Evolutionary conservation across 2,329 filamentous ascomycete genomes (phyloP).

Genomic region (Pseudogymnoascus sp.): DNA sequence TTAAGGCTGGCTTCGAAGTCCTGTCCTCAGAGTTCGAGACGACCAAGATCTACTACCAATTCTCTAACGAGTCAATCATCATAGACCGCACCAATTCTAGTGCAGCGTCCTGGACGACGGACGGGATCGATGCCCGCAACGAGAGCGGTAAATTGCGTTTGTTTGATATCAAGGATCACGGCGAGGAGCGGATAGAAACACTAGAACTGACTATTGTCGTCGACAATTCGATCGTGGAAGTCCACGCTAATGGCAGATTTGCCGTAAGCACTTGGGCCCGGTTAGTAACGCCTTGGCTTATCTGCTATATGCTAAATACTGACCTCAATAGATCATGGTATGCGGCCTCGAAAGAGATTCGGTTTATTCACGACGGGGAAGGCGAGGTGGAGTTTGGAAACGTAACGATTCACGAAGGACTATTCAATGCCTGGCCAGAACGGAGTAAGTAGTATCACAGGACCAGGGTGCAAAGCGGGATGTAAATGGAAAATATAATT

Average conservation of each 20-base stretch:
- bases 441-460: slow-evolving; percentile 11
- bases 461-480: not conserved
- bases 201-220: slow-evolving; percentile 35
- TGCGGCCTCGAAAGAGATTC: slow-evolving; percentile 27
- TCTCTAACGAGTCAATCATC: slow-evolving; percentile 35
- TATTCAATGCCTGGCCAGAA: slow-evolving; percentile 33
- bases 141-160: not conserved
- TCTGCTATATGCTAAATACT: slow-evolving; percentile 14
- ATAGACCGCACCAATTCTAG: slow-evolving; percentile 35
- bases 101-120: slow-evolving; percentile 32
- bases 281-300: slow-evolving; percentile 23
- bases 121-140: slow-evolving; percentile 29
- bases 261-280: slow-evolving; percentile 36
- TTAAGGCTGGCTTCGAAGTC: slow-evolving; percentile 35
- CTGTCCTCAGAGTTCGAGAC: slow-evolving; percentile 32
- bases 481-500: not conserved
- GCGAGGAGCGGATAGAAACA: slow-evolving; percentile 27
- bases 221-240: slow-evolving; percentile 31
- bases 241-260: slow-evolving; percentile 35
- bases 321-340: slow-evolving; percentile 31
- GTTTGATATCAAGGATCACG: slow-evolving; percentile 26
- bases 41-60: slow-evolving; percentile 37
- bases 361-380: slow-evolving; percentile 30
- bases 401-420: slow-evolving; percentile 29
- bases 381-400: slow-evolving; percentile 27